A percentile compares a stretch with the other conserved stretches of the same genome.
phyloP scores from a whole-genome alignment of 148 eudicot species.

The Pharnaceum exiguum region DNA sequence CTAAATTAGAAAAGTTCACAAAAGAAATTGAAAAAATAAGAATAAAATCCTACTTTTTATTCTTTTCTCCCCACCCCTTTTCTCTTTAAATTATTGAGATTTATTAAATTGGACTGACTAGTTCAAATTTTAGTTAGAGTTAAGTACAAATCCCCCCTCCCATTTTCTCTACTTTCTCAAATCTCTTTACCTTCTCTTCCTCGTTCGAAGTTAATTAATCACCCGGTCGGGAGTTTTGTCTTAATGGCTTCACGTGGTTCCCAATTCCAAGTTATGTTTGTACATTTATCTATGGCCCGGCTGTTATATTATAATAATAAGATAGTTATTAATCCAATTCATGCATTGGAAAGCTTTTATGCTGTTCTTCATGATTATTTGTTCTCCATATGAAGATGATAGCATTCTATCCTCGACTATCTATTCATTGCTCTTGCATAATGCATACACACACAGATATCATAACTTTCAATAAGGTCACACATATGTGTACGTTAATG shows the following conservation, averaged over 20 bases:
- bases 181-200: constrained; percentile 4
- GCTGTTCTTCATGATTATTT: constrained; percentile 21
- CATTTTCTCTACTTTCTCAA: not conserved
- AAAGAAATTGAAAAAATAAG: not conserved
- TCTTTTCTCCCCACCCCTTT: not conserved
- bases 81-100: constrained; percentile 9
- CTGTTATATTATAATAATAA: not conserved
- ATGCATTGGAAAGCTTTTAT: constrained; percentile 28
- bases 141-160: not conserved
- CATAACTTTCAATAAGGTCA: constrained; percentile 15
- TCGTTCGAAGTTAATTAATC: constrained; percentile 49
- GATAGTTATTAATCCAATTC: constrained; percentile 16
- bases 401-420: no score
- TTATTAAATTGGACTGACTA: constrained; percentile 6
- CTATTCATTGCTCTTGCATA: no score
- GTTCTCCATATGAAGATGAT: constrained; percentile 13
- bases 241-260: constrained; percentile 97
- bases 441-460: no score
- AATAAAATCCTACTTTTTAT: not conserved
- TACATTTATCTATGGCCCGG: constrained; percentile 37
- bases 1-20: constrained; percentile 10
- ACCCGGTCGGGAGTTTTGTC: constrained; percentile 93
- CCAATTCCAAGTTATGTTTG: constrained; percentile 77
- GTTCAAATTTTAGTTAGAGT: constrained; percentile 15
- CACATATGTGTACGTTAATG: no score